Base-by-base conservation (phyloP, 2,329 filamentous ascomycete species). In the Exutisphaerella laricina region DNA sequence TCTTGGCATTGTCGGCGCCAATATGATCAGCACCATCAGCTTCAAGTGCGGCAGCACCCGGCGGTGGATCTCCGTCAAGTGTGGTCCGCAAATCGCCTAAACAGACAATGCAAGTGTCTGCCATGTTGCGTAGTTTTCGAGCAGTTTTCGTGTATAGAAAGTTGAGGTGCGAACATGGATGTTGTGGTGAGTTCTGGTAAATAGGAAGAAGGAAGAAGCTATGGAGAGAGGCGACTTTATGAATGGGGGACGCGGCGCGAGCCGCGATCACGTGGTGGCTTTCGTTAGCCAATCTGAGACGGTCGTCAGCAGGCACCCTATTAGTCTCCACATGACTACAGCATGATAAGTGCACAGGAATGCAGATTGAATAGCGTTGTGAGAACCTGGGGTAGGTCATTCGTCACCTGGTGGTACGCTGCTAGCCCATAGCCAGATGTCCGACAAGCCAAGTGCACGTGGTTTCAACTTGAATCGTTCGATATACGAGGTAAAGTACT, bases 31-130 rank as follows among this genome's bases (percentile, higher is more conserved):
- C 52, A 47, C 49, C 51, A 45, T 46, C 52, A 47, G 45, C 48
- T 40, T 39, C 42, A 39, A 42, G 42, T 32, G 46, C 49, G 39
- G 53, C 33, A 35, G 46, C 45, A 53, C 44, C 63, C 59, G 63
- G 58, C 50, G 69, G 66, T 62, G 64, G 62, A 60, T 67, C 67
- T 60, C 71, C 70, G 67, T 70, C 71, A 67, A 70, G 69, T 65
- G 69, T 71, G 69, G 70, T 73, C 66, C 73, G 75, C 68, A 84
- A 76, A 70, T 83, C 79, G 71, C 79, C 79, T 70, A 84, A 72
- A 70, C 80, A 84, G 64, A 84, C 80, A 68, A 84, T 84, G 68
- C 80, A 84, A 58, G 77, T 79, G 65, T 82, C 79, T 67, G 78
- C 76, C 79, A 80, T 82, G 54, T 44, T 43, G 44, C 43, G 30